phyloP scores from a whole-genome alignment of 2,329 filamentous ascomycete species.

The Penicillium sp. region DNA sequence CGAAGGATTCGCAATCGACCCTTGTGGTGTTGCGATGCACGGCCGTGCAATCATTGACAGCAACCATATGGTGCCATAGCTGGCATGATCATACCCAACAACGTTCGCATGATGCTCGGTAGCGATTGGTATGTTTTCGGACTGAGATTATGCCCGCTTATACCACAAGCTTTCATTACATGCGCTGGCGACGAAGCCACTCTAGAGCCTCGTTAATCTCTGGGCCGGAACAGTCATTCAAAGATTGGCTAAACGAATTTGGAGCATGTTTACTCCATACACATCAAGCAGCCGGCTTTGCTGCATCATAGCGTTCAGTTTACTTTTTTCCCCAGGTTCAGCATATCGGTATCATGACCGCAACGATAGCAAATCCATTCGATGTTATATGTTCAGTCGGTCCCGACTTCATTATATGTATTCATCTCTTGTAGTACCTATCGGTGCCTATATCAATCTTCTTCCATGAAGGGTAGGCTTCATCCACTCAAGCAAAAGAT shows the following conservation, averaged over 20 bases:
- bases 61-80: background rate
- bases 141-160: background rate
- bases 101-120: background rate
- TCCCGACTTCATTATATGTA: background rate
- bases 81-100: background rate
- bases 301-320: slow-evolving; percentile 9
- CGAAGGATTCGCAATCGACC: background rate
- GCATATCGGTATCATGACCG: background rate
- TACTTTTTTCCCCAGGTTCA: background rate
- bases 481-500: background rate
- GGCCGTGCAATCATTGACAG: background rate
- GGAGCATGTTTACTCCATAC: background rate
- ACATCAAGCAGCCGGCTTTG: slow-evolving; percentile 10
- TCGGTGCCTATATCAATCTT: background rate
- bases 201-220: background rate
- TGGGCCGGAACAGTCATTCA: background rate
- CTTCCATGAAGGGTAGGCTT: background rate
- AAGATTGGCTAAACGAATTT: background rate
- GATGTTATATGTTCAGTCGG: background rate
- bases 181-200: background rate
- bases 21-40: background rate
- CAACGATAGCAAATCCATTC: slow-evolving; percentile 4
- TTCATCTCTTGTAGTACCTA: background rate
- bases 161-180: background rate
- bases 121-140: background rate